Evolutionary conservation across 176 grass and related monocot genomes (phyloP).

Genomic region (Bromus sterilis): DNA sequence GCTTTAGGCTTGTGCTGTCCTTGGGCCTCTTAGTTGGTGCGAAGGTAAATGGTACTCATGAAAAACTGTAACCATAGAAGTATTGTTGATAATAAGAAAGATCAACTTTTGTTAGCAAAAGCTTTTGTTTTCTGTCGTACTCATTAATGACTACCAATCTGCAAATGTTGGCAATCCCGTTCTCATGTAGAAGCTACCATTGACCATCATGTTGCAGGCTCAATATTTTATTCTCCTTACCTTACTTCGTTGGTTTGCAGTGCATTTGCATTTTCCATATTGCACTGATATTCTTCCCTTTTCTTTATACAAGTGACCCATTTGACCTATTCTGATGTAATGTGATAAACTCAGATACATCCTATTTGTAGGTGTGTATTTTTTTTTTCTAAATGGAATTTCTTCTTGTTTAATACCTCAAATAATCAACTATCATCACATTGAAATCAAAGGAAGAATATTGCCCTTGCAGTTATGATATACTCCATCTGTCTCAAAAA

Average conservation of each 20-base stretch:
- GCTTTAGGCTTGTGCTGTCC: slow-evolving; percentile 69
- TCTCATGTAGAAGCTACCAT: neutral
- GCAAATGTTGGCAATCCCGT: neutral
- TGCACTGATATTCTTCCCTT: neutral
- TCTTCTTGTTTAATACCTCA: slow-evolving; percentile 1
- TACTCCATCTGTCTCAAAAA: no score
- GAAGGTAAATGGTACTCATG: slow-evolving; percentile 53
- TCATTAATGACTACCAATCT: neutral
- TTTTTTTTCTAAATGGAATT: neutral
- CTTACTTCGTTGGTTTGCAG: neutral
- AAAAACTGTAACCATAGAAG: neutral
- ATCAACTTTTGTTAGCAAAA: neutral
- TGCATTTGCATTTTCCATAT: neutral
- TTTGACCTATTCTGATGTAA: slow-evolving; percentile 8
- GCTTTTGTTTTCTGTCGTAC: neutral
- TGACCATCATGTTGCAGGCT: neutral
- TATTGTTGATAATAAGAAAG: neutral
- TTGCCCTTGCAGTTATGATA: neutral
- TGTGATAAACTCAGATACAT: neutral
- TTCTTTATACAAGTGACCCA: neutral
- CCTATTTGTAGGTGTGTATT: neutral
- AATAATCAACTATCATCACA: neutral
- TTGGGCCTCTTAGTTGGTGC: slow-evolving; percentile 82
- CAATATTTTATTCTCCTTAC: neutral
- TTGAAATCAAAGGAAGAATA: slow-evolving; percentile 6